These are phyloP conservation scores for Cystobasidium sp. DNA, from an alignment of 1,284 basidiomycete species.

Conservation along the genomic window DNA sequence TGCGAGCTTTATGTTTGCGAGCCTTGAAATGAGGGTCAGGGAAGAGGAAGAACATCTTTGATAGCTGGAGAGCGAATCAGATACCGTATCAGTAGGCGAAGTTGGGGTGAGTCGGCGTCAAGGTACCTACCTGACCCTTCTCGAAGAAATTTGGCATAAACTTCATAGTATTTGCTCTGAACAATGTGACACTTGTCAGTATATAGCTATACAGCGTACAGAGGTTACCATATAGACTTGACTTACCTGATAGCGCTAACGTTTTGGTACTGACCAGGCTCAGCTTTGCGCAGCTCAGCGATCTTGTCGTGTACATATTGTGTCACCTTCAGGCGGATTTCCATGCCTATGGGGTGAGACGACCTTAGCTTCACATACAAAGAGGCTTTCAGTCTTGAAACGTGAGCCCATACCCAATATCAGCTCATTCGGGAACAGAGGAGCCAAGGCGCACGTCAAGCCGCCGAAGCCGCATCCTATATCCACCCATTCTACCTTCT, in stretches of 20 bases:
- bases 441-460: slow-evolving; percentile 84
- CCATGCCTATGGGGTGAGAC: slow-evolving; percentile 70
- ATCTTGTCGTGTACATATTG: slow-evolving; percentile 97
- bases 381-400: background rate
- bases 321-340: slow-evolving; percentile 95
- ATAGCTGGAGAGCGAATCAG: slow-evolving; percentile 60
- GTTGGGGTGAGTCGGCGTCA: background rate
- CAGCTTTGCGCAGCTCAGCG: slow-evolving; percentile 73
- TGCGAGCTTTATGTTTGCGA: slow-evolving; percentile 90
- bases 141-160: slow-evolving; percentile 96
- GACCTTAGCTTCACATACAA: background rate
- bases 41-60: slow-evolving; percentile 96
- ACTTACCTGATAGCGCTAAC: slow-evolving; percentile 79
- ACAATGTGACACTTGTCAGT: background rate
- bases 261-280: slow-evolving; percentile 71
- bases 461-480: slow-evolving; percentile 98
- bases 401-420: slow-evolving; percentile 77
- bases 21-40: slow-evolving; percentile 99
- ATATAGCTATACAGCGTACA: background rate
- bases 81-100: too few species aligned
- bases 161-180: slow-evolving; percentile 90
- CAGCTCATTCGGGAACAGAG: slow-evolving; percentile 85
- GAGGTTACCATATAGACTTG: background rate
- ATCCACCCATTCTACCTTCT: slow-evolving; percentile 90
- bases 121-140: slow-evolving; percentile 69